Evolutionary conservation across 148 eudicot species (phyloP).

Genomic region (Vaccinium corymbosum): DNA sequence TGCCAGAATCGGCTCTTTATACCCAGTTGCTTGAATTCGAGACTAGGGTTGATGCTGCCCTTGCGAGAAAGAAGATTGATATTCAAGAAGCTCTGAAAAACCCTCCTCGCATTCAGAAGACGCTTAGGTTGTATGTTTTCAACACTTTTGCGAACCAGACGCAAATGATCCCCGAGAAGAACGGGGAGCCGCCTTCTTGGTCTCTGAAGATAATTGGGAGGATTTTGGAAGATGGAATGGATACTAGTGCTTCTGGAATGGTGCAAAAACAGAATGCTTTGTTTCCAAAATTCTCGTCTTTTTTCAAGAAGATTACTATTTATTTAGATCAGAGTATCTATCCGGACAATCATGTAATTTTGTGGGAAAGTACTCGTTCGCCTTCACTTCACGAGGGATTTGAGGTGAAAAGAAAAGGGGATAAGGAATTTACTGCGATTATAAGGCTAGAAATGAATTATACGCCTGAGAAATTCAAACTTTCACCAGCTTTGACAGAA

Average conservation of each 20-base stretch:
- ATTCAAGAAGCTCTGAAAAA: constrained; percentile 57
- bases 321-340: constrained; percentile 81
- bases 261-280: constrained; percentile 23
- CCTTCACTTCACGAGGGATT: constrained; percentile 76
- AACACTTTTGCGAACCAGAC: constrained; percentile 76
- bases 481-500: constrained; percentile 67
- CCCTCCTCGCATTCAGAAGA: constrained; percentile 60
- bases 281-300: constrained; percentile 76
- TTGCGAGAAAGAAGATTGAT: constrained; percentile 65
- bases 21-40: constrained; percentile 74
- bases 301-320: constrained; percentile 77
- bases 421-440: constrained; percentile 83
- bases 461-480: constrained; percentile 66
- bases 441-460: constrained; percentile 85
- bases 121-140: constrained; percentile 68
- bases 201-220: constrained; percentile 78
- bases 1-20: constrained; percentile 84
- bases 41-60: constrained; percentile 67
- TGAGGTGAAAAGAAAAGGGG: constrained; percentile 90
- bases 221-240: constrained; percentile 59
- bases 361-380: constrained; percentile 85
- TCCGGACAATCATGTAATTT: constrained; percentile 73
- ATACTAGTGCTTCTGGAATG: constrained; percentile 26
- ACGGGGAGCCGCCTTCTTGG: constrained; percentile 72
- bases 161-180: constrained; percentile 26